Base-by-base conservation (phyloP, 2,329 filamentous ascomycete species). In the Monilinia fructicola region DNA sequence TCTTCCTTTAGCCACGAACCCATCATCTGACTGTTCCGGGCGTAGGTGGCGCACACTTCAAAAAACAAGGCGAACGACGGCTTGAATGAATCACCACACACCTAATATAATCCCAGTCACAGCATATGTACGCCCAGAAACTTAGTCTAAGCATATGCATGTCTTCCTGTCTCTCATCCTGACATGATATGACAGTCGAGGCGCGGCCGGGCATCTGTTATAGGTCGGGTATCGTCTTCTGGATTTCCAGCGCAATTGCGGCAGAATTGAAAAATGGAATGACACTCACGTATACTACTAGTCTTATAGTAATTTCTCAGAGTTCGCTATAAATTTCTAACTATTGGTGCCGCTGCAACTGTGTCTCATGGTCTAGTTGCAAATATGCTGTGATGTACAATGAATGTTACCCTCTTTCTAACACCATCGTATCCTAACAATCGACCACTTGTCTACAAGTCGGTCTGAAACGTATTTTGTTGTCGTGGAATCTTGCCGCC, bases 11-110 rank as follows among this genome's bases (percentile, higher is more conserved):
- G 16, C n/a, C 14, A 50, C n/a, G 5, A 26, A 21, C 6, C 44
- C 44, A 50, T 61, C 58, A 61, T 61, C 44, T 61, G 58, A 61
- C 58, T 44, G 28, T 50, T 44, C 44, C 44, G 14, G 44, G 21
- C 28, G n/a, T 12, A 38, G 21, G 44, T 23, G 44, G 44, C 42
- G 56, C 21, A 31, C 42, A 60, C 12, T 16, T 60, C 28, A 5
- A 50, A 38, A 35, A 50, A 50, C n/a, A 61, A 61, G 58, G 58
- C 58, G 58, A 61, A 61, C 58, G 58, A 31, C 50, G 58, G 28
- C 58, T 60, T 21, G 18, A 40, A 52, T 61, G 12, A 38, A 61
- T 61, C 58, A 61, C 46, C 44, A 61, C 31, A 38, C 23, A 35
- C 21, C 31, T 26, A 23, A 48, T 28, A 42, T 35, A 28, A 61